Evolutionary conservation across 2,329 filamentous ascomycete species (phyloP).

Genomic region (Pyrenochaeta sp.): DNA sequence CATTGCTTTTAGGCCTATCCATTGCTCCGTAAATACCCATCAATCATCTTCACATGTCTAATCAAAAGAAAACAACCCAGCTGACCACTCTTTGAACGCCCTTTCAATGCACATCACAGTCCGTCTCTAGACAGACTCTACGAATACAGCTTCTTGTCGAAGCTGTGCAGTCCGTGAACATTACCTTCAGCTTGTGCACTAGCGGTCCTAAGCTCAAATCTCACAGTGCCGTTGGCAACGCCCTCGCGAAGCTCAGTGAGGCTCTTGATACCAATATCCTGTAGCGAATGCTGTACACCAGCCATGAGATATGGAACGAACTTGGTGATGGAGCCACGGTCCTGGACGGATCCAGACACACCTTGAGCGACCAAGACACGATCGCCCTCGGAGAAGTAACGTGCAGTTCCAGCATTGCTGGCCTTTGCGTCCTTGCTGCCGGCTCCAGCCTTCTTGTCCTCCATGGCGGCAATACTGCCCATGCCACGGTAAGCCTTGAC

Average conservation of each 20-base stretch:
- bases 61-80: conserved; percentile 17
- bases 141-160: conserved; percentile 99
- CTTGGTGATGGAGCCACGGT: conserved; percentile 87
- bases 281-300: conserved; percentile 95
- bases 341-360: conserved; percentile 85
- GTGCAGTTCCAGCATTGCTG: conserved; percentile 92
- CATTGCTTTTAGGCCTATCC: conserved; percentile 48
- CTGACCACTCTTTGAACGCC: conserved; percentile 33
- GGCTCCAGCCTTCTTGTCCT: conserved; percentile 92
- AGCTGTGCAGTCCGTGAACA: conserved; percentile 95
- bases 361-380: conserved; percentile 95
- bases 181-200: conserved; percentile 96
- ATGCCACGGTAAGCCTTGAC: conserved; percentile 99
- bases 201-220: conserved; percentile 93
- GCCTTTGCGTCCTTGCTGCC: conserved; percentile 73
- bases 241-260: conserved; percentile 77
- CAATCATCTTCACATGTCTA: conserved; percentile 35
- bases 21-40: conserved; percentile 33
- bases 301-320: conserved; percentile 96
- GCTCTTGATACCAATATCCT: conserved; percentile 90
- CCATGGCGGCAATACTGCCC: conserved; percentile 99
- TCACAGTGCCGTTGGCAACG: conserved; percentile 76
- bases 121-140: conserved; percentile 53
- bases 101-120: conserved; percentile 37
- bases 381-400: conserved; percentile 98